Evolutionary conservation across 2,329 filamentous ascomycete genomes (phyloP).

Genomic region (Clarireedia monteithiana): DNA sequence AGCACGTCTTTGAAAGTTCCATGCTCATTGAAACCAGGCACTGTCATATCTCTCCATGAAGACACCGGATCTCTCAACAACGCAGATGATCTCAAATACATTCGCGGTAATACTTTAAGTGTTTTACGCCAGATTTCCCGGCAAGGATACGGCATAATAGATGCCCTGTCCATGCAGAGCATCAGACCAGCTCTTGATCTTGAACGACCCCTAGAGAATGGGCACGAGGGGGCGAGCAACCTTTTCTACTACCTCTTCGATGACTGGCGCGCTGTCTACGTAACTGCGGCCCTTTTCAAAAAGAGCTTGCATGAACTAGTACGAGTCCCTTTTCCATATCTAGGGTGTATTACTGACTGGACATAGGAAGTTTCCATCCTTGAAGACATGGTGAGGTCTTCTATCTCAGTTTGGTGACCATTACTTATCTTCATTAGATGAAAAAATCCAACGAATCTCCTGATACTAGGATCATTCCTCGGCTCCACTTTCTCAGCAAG

Average conservation of each 20-base stretch:
- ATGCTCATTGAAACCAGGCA: conserved; percentile 38
- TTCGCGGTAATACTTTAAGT: conserved; percentile 50
- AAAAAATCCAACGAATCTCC: conserved; percentile 31
- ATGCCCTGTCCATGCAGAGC: conserved; percentile 26
- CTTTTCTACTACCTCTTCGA: conserved; percentile 62
- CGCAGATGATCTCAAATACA: conserved; percentile 20
- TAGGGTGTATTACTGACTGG: neutral
- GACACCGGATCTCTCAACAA: conserved; percentile 32
- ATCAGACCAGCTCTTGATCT: conserved; percentile 22
- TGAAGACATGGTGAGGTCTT: conserved; percentile 21
- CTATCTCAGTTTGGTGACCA: neutral
- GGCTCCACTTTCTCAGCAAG: conserved; percentile 51
- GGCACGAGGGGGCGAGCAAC: conserved; percentile 46
- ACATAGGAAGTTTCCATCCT: conserved; percentile 21
- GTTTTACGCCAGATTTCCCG: conserved; percentile 55
- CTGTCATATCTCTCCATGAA: conserved; percentile 64
- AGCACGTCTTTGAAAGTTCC: neutral
- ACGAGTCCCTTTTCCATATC: conserved; percentile 15
- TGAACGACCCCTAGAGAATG: conserved; percentile 23
- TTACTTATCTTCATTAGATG: conserved; percentile 19
- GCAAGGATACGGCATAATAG: conserved; percentile 32
- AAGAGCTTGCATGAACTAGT: conserved; percentile 43
- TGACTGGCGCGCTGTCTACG: conserved; percentile 53
- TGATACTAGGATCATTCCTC: conserved; percentile 46
- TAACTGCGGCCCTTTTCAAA: conserved; percentile 41